Evolutionary conservation across 2,329 filamentous ascomycete genomes (phyloP).

Genomic region (Fusarium sp.): DNA sequence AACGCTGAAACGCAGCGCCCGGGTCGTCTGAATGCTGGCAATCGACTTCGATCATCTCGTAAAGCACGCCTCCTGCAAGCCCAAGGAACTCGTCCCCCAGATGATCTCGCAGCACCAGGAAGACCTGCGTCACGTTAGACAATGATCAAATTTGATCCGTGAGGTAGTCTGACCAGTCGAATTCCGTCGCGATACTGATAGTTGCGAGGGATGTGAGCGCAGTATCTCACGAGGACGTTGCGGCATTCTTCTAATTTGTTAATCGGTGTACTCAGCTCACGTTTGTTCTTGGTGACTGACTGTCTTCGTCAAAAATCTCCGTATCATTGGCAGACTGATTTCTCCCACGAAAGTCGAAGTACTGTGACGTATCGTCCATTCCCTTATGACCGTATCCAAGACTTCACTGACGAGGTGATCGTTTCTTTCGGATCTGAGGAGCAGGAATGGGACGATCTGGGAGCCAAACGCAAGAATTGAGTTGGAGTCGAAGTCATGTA

Average conservation of each 20-base stretch:
- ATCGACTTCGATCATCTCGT: slow-evolving; percentile 64
- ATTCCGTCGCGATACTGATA: slow-evolving; percentile 63
- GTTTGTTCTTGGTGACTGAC: slow-evolving; percentile 21
- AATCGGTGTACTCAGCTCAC: background rate
- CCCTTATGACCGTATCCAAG: slow-evolving; percentile 1
- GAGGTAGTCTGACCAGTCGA: slow-evolving; percentile 53
- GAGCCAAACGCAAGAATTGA: background rate
- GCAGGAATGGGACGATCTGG: background rate
- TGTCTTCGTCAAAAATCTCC: slow-evolving; percentile 46
- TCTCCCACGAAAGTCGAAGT: background rate
- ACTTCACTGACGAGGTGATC: background rate
- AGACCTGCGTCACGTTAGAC: slow-evolving; percentile 52
- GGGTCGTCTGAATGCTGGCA: slow-evolving; percentile 61
- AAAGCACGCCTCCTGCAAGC: slow-evolving; percentile 60
- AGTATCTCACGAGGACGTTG: slow-evolving; percentile 61
- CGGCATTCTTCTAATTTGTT: slow-evolving; percentile 57
- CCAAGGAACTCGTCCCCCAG: slow-evolving; percentile 63
- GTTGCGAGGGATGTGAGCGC: slow-evolving; percentile 61
- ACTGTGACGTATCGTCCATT: slow-evolving; percentile 23
- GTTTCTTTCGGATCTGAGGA: background rate
- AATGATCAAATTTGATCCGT: background rate
- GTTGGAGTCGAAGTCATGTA: background rate
- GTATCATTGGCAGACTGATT: background rate
- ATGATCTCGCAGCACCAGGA: slow-evolving; percentile 60
- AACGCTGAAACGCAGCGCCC: slow-evolving; percentile 62